Percentiles rank a stretch among this genome's conserved stretches.
phyloP scores from a whole-genome alignment of 202 grass and related monocot species.

The Alloteropsis angusta region DNA sequence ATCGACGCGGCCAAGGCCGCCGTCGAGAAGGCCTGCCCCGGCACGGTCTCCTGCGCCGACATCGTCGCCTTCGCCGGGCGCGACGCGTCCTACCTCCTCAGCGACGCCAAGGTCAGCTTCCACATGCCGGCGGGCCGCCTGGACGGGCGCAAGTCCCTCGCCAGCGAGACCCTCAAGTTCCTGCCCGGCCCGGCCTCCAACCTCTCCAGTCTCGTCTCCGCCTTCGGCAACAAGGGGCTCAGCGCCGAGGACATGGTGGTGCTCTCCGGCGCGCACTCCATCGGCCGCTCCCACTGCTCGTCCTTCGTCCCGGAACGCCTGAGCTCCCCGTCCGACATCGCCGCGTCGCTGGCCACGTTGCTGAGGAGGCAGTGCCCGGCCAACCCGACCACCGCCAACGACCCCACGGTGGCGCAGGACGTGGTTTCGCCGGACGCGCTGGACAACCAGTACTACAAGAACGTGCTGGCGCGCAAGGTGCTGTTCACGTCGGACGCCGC shows the following conservation, averaged over 20 bases:
- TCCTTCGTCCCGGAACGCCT: constrained; percentile 13
- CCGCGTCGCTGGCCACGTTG: background rate
- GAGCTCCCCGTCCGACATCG: background rate
- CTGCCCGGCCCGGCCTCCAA: constrained; percentile 18
- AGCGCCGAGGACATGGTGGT: constrained; percentile 8
- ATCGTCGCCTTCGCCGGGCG: background rate
- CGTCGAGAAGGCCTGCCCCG: background rate
- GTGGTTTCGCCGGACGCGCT: constrained; percentile 16
- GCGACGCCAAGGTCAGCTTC: background rate
- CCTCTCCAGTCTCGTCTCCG: constrained; percentile 5
- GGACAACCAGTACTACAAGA: constrained; percentile 54
- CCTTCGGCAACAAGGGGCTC: constrained; percentile 26
- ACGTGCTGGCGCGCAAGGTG: too few relatives aligned
- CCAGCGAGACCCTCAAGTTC: background rate
- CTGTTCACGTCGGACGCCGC: constrained; percentile 26
- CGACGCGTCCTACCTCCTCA: background rate
- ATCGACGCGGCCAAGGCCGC: background rate
- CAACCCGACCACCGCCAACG: background rate
- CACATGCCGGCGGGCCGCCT: background rate
- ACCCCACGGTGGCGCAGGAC: constrained; percentile 36
- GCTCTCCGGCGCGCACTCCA: constrained; percentile 48
- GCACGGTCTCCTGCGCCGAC: background rate
- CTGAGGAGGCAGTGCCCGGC: constrained; percentile 26
- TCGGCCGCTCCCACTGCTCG: constrained; percentile 15
- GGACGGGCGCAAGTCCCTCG: constrained; percentile 20